A percentile compares a stretch with the other conserved stretches of the same genome.
Evolutionary conservation across 345 rosid species (phyloP).

Genomic region (Bruguiera gymnorhiza): DNA sequence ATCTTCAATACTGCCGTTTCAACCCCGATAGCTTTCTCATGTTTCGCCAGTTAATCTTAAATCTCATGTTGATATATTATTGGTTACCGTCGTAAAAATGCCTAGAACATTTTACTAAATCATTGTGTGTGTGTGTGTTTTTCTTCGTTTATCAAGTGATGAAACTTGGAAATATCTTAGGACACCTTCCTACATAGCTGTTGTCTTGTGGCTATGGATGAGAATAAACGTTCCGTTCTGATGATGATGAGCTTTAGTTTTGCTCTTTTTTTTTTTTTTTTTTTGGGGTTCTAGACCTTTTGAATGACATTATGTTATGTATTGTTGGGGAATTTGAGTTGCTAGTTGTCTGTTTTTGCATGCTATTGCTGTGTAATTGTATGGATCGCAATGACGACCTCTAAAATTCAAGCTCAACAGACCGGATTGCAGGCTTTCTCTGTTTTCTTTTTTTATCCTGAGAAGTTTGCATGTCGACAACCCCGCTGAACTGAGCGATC

Average conservation of each 20-base stretch:
- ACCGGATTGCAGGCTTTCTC: slow-evolving; percentile 21
- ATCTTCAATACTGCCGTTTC: neutral
- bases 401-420: slow-evolving; percentile 26
- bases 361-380: neutral
- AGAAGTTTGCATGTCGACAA: slow-evolving; percentile 19
- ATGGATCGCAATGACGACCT: slow-evolving; percentile 20
- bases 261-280: neutral
- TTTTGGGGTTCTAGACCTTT: neutral
- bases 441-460: neutral
- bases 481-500: slow-evolving; percentile 16
- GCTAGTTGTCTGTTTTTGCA: neutral
- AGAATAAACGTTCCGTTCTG: slow-evolving; percentile 50
- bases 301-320: neutral
- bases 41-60: neutral
- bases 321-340: neutral
- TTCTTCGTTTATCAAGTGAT: slow-evolving; percentile 32
- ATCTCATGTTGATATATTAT: neutral
- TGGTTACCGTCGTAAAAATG: neutral
- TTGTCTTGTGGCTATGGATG: slow-evolving; percentile 43
- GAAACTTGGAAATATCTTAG: slow-evolving; percentile 53
- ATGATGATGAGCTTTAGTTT: slow-evolving; percentile 25
- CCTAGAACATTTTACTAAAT: too few relatives aligned
- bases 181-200: slow-evolving; percentile 63
- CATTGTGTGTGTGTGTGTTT: too few relatives aligned
- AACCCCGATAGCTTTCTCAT: neutral